These are phyloP conservation scores for Chlamydomonas sphaeroides DNA, from an alignment of 139 green algal species.

Conservation along the genomic window DNA sequence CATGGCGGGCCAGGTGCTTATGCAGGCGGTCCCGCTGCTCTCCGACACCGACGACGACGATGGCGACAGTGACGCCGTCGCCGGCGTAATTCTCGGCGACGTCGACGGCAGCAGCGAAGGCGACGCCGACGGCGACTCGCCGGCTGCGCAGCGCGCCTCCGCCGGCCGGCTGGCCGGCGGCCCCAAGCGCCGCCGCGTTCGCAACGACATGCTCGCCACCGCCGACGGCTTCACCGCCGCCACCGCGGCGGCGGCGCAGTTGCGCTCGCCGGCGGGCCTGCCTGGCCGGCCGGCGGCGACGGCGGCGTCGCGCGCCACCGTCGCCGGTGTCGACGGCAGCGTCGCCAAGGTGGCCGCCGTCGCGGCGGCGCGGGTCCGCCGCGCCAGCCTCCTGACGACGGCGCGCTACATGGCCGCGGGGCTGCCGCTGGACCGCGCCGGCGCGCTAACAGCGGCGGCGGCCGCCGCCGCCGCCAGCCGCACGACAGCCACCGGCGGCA, in stretches of 20 bases:
- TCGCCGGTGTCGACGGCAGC: not conserved
- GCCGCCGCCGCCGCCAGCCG: not conserved
- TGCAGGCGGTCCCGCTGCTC: conserved; percentile 28
- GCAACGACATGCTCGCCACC: too few species aligned
- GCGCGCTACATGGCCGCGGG: not conserved
- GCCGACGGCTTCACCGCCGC: not conserved
- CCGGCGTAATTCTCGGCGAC: too few species aligned
- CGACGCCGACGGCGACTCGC: too few species aligned
- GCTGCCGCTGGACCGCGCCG: too few species aligned
- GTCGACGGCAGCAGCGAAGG: not conserved
- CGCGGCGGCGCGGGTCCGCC: conserved; percentile 8
- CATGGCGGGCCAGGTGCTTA: not conserved
- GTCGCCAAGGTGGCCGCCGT: not conserved
- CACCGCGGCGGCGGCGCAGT: too few species aligned
- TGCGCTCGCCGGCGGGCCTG: too few species aligned
- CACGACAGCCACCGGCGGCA: not conserved
- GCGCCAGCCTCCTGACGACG: not conserved
- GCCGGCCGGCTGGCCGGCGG: too few species aligned
- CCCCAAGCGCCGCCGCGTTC: too few species aligned
- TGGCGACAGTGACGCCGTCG: not conserved
- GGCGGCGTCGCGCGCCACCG: not conserved
- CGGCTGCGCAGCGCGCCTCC: too few species aligned
- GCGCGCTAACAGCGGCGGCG: not conserved
- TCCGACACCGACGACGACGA: not conserved
- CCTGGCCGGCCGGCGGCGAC: too few species aligned